phyloP scores from a whole-genome alignment of 192 early-diverging fungal genomes.

The Coemansia sp. region DNA sequence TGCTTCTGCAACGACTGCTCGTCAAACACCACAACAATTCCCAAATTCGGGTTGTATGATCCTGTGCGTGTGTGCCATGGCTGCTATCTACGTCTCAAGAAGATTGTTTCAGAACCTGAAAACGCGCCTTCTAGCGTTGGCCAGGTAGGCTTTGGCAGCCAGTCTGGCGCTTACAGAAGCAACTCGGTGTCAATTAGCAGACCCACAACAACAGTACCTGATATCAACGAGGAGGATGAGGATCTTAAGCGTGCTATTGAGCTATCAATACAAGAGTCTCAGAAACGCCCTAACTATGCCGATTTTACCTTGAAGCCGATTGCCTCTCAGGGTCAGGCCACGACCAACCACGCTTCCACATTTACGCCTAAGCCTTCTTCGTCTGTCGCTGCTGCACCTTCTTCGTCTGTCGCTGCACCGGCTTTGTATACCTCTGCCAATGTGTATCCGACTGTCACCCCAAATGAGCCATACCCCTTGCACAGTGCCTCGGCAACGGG shows the following conservation, averaged over 20 bases:
- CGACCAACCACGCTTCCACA: background rate
- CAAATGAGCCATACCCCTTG: constrained; percentile 40
- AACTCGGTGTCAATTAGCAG: background rate
- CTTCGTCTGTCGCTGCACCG: constrained; percentile 13
- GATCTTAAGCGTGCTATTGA: constrained; percentile 93
- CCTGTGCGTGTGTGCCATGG: constrained; percentile 95
- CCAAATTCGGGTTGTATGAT: constrained; percentile 83
- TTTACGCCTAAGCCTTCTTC: background rate
- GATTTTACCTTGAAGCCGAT: constrained; percentile 31
- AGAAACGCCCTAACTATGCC: constrained; percentile 51
- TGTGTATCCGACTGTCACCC: constrained; percentile 16
- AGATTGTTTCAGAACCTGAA: constrained; percentile 48
- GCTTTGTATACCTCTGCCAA: background rate
- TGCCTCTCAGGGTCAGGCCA: background rate
- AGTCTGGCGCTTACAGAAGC: background rate
- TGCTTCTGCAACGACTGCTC: constrained; percentile 95
- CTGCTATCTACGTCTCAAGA: constrained; percentile 78
- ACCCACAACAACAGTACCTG: background rate
- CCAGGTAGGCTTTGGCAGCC: background rate
- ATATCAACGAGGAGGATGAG: constrained; percentile 73
- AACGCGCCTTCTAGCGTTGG: constrained; percentile 9
- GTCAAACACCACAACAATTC: constrained; percentile 79
- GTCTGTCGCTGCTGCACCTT: too few species aligned
- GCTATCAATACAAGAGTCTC: constrained; percentile 72
- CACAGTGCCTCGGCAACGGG: constrained; percentile 21